Evolutionary conservation across 257 asterid genomes (phyloP).

Genomic region (Thymus mandschuricus): DNA sequence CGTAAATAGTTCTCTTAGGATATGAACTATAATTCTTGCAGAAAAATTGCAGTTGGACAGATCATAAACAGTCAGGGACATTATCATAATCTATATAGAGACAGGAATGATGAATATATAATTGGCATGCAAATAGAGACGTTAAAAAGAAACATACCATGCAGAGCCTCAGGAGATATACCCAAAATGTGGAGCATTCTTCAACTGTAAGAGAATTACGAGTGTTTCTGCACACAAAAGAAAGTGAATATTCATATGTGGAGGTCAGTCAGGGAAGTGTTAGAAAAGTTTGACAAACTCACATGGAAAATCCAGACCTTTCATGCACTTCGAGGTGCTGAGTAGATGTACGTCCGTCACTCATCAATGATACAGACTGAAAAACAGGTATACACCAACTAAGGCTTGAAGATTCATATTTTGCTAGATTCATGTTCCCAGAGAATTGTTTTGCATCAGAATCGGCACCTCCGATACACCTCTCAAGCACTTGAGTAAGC

Average conservation of each 20-base stretch:
- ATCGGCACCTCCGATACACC: constrained; percentile 55
- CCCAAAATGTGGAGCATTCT: constrained; percentile 52
- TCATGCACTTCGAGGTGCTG: constrained; percentile 49
- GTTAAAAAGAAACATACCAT: constrained; percentile 46
- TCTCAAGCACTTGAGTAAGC: constrained; percentile 71
- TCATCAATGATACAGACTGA: constrained; percentile 62
- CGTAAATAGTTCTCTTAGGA: constrained; percentile 3
- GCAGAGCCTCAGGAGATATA: constrained; percentile 63
- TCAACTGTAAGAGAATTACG: constrained; percentile 55
- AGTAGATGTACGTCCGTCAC: constrained; percentile 49
- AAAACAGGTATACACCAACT: constrained; percentile 75
- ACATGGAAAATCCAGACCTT: constrained; percentile 51
- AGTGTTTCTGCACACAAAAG: constrained; percentile 49
- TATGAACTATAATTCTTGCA: background rate
- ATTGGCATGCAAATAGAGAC: constrained; percentile 19
- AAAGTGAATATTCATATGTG: constrained; percentile 26
- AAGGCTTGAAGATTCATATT: constrained; percentile 48
- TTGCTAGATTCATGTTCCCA: constrained; percentile 39
- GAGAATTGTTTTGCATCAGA: constrained; percentile 55
- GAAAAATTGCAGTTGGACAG: constrained; percentile 23
- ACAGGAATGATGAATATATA: constrained; percentile 6
- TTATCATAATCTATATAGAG: constrained; percentile 1
- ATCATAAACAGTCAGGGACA: constrained; percentile 3
- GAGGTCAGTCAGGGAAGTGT: constrained; percentile 20
- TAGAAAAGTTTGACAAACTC: background rate